Base-by-base conservation (phyloP, 345 rosid species). In the Cardamine occulta region DNA sequence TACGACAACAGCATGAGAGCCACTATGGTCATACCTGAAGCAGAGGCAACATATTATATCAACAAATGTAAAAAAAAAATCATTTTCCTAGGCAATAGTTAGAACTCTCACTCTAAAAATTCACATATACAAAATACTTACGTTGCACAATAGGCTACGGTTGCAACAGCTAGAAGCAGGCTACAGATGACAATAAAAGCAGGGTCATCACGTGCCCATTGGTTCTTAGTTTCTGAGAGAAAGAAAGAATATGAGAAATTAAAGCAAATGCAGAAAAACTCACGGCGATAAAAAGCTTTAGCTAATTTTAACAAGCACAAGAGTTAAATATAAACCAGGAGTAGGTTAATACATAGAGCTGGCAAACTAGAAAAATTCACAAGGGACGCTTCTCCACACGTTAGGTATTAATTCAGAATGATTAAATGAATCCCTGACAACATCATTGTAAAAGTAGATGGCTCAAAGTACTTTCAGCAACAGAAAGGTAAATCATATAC, bases 191-290 rank as follows among this genome's bases (percentile, higher is more conserved):
- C 99, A 78, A 91, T 82, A 88, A 96, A 96, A 40, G 99, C 99
- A 70, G 99, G 99, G 81, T 96, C 99, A 24, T 96, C 99, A 64
- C 99, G 98, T 65, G 99, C 99, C 99, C 99, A 96, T 80, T 96
- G 99, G 83, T 95, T 96, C 83, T 96, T 96, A 71, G 99, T 96
- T 91, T 96, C 99, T 96, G 93, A 71, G 56, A 78, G 64, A 71
- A 67, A 49, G 39, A 74, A 63, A 15, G n/a, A 73, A 64, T 17
- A 35, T 64, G 21, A 58, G 42, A 69, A 48, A 51, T 63, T 58
- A 61, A 72, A 44, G 57, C 23, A 66, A 51, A 48, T 44, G 48
- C 51, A 74, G 39, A 15, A 44, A n/a, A 58, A 62, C 47, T 63
- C 13, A 62, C 53, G 29, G 59, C 53, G 44, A 42, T 19, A 34